phyloP scores from a whole-genome alignment of 306 rosid genomes.

The Nissolia schottii region DNA sequence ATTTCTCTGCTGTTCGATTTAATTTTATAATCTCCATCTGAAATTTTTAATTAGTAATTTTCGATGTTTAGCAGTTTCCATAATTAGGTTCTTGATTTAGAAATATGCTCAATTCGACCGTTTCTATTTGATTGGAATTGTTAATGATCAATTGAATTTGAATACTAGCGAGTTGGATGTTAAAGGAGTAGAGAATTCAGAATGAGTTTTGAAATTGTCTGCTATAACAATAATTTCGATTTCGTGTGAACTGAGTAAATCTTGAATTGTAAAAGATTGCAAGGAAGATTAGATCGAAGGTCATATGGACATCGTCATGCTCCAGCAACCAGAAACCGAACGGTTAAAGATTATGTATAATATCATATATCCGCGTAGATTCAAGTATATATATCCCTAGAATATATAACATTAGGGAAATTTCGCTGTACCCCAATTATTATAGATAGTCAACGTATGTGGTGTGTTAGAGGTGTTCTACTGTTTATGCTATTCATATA shows the following conservation, averaged over 20 bases:
- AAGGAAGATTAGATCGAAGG: constrained; percentile 68
- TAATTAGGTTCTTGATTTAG: neutral
- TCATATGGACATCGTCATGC: constrained; percentile 34
- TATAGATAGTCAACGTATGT: constrained; percentile 13
- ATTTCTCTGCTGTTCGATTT: neutral
- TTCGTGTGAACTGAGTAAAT: constrained; percentile 1
- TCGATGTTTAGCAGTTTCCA: too few relatives aligned
- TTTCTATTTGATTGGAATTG: neutral
- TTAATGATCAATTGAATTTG: neutral
- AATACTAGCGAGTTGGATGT: neutral
- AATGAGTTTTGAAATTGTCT: neutral
- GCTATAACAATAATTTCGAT: neutral
- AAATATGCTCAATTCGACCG: neutral
- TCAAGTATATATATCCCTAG: constrained; percentile 30
- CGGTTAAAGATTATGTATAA: constrained; percentile 13
- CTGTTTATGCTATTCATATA: constrained; percentile 3
- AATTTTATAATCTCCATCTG: neutral
- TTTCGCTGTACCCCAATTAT: constrained; percentile 18
- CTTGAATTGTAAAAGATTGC: constrained; percentile 41
- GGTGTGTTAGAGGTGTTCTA: neutral
- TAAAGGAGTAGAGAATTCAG: neutral
- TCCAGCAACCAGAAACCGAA: constrained; percentile 24
- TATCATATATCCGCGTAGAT: neutral
- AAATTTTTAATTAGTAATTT: too few relatives aligned
- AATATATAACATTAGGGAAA: constrained; percentile 19